A percentile compares a stretch with the other conserved stretches of the same genome.
These are phyloP conservation scores for Aphelidium insulamus DNA, from an alignment of 371 early-diverging fungal species.

Conservation along the genomic window DNA sequence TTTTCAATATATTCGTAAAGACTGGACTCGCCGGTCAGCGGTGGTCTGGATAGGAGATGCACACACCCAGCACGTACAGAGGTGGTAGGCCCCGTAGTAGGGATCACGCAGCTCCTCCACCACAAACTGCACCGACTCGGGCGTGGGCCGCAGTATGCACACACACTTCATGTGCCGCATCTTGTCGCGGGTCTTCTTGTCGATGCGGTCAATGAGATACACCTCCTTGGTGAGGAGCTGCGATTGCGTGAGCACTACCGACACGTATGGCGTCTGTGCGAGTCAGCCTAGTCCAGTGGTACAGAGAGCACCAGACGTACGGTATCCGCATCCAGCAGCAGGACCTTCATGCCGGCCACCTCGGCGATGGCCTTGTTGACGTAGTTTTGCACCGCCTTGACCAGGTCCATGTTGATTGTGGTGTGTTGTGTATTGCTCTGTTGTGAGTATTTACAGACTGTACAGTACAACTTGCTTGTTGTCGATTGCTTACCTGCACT, in stretches of 20 bases:
- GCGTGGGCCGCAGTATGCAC: slow-evolving; percentile 66
- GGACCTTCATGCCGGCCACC: slow-evolving; percentile 84
- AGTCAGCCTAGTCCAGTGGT: background rate
- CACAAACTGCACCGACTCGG: slow-evolving; percentile 52
- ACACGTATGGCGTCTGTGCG: slow-evolving; percentile 65
- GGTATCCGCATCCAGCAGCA: slow-evolving; percentile 79
- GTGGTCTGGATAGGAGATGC: no score
- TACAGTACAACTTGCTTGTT: no score
- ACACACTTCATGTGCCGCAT: slow-evolving; percentile 87
- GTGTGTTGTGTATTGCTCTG: no score
- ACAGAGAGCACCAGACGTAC: slow-evolving; percentile 16
- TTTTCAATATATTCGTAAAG: slow-evolving; percentile 73
- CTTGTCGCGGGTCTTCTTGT: slow-evolving; percentile 55
- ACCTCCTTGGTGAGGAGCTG: slow-evolving; percentile 67
- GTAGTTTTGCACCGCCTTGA: slow-evolving; percentile 64
- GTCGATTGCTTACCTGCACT: no score
- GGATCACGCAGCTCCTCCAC: slow-evolving; percentile 76
- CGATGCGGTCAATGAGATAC: slow-evolving; percentile 79
- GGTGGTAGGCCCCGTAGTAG: slow-evolving; percentile 76
- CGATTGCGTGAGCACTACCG: slow-evolving; percentile 75
- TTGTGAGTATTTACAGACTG: no score
- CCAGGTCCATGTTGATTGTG: slow-evolving; percentile 35
- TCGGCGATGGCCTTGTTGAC: slow-evolving; percentile 70
- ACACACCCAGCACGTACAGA: slow-evolving; percentile 28
- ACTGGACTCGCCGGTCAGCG: no score